Conservation (phyloP, 495 filamentous ascomycete genomes). For the Neohortaea acidophila region DNA sequence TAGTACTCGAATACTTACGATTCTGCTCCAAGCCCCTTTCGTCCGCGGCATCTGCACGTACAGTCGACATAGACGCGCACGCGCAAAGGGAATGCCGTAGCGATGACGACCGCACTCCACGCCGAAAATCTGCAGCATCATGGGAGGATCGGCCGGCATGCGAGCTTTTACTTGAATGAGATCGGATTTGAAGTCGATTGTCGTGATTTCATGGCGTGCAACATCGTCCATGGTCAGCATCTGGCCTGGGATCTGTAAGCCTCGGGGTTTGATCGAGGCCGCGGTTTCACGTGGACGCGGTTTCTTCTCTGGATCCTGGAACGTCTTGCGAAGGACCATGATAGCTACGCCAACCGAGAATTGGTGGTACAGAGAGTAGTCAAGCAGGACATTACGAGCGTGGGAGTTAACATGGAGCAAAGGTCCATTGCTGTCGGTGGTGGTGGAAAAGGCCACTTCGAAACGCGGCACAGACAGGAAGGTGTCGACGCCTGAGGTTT, state of each 20-base stretch:
- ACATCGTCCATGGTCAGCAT: constrained; percentile 7
- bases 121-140: constrained; percentile 79
- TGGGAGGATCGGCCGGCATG: constrained; percentile 69
- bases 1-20: constrained; percentile 66
- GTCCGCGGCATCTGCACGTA: constrained; percentile 78
- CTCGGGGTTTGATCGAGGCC: not conserved
- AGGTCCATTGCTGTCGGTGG: constrained; percentile 70
- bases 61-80: constrained; percentile 58
- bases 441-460: constrained; percentile 71
- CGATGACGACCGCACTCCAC: constrained; percentile 70
- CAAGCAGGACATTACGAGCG: constrained; percentile 58
- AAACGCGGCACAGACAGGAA: constrained; percentile 77
- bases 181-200: constrained; percentile 60
- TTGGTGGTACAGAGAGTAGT: constrained; percentile 89
- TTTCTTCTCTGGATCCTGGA: constrained; percentile 29
- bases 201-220: constrained; percentile 46
- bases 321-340: constrained; percentile 59
- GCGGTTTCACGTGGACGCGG: not conserved
- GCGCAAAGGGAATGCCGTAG: constrained; percentile 65
- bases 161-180: constrained; percentile 77
- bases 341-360: constrained; percentile 76
- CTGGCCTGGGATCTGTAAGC: constrained; percentile 3
- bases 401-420: constrained; percentile 75
- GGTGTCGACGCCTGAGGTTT: constrained; percentile 69
- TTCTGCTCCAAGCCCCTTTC: constrained; percentile 64